A percentile compares a stretch with the other conserved stretches of the same genome.
phyloP scores from a whole-genome alignment of 192 early-diverging fungal genomes.

The Phycomyces blakesleeanus region DNA sequence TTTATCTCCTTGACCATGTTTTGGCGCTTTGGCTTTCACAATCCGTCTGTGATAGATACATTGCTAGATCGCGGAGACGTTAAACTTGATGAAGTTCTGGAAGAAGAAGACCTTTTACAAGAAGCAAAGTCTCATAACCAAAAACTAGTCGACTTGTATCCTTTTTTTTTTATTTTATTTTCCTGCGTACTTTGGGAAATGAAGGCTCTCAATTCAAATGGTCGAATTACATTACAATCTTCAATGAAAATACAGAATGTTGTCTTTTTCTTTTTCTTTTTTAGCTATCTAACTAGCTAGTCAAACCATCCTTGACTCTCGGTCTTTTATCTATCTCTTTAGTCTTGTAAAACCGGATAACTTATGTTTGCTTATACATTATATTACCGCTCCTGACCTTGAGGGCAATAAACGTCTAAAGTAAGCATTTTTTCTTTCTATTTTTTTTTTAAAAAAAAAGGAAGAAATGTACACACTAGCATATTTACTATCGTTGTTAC shows the following conservation, averaged over 20 bases:
- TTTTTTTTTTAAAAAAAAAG: no score
- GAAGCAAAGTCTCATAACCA: conserved; percentile 92
- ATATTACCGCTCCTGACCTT: conserved; percentile 79
- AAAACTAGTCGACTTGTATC: conserved; percentile 83
- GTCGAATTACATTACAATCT: neutral
- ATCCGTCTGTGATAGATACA: conserved; percentile 86
- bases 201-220: no score
- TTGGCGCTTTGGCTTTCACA: conserved; percentile 92
- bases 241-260: neutral
- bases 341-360: conserved; percentile 57
- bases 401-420: conserved; percentile 79
- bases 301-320: neutral
- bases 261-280: neutral
- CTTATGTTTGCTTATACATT: conserved; percentile 73
- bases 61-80: conserved; percentile 89
- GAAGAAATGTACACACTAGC: no score
- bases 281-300: neutral
- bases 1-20: conserved; percentile 57
- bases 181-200: neutral
- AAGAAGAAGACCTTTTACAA: conserved; percentile 91
- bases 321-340: conserved; percentile 1
- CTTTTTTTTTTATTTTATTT: neutral
- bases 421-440: conserved; percentile 37
- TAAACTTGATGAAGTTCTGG: conserved; percentile 86
- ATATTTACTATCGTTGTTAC: no score